These are phyloP conservation scores for Shiraia bambusicola DNA, from an alignment of 2,329 filamentous ascomycete species.

Conservation along the genomic window DNA sequence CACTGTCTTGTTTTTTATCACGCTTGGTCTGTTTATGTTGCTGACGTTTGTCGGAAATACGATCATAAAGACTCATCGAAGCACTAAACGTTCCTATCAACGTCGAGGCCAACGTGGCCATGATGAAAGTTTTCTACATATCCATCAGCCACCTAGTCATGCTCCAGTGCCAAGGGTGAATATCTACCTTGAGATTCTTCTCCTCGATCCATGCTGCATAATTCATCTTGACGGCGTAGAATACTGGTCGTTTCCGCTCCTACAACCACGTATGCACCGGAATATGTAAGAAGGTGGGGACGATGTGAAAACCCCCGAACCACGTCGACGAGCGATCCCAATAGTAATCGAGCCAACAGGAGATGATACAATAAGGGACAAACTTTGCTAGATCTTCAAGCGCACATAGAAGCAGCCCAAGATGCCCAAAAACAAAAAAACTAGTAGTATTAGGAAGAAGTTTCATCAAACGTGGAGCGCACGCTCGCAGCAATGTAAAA, in stretches of 20 bases:
- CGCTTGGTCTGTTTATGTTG: slow-evolving; percentile 44
- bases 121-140: slow-evolving; percentile 48
- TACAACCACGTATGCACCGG: background rate
- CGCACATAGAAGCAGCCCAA: too few species aligned
- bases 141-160: background rate
- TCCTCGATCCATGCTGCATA: slow-evolving; percentile 50
- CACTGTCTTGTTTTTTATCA: slow-evolving; percentile 37
- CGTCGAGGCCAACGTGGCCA: slow-evolving; percentile 49
- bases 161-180: background rate
- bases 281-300: too few species aligned
- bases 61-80: slow-evolving; percentile 48
- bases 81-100: slow-evolving; percentile 49
- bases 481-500: too few species aligned
- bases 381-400: too few species aligned
- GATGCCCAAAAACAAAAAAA: too few species aligned
- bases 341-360: too few species aligned
- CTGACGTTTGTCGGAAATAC: slow-evolving; percentile 39
- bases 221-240: slow-evolving; percentile 38
- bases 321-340: too few species aligned
- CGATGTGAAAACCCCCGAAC: too few species aligned
- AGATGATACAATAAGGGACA: too few species aligned
- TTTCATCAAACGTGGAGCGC: too few species aligned
- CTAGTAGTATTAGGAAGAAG: too few species aligned
- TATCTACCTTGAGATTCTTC: slow-evolving; percentile 45
- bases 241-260: too few species aligned